Evolutionary conservation across 2,329 filamentous ascomycete genomes (phyloP).

Genomic region (Botryotinia narcissicola): DNA sequence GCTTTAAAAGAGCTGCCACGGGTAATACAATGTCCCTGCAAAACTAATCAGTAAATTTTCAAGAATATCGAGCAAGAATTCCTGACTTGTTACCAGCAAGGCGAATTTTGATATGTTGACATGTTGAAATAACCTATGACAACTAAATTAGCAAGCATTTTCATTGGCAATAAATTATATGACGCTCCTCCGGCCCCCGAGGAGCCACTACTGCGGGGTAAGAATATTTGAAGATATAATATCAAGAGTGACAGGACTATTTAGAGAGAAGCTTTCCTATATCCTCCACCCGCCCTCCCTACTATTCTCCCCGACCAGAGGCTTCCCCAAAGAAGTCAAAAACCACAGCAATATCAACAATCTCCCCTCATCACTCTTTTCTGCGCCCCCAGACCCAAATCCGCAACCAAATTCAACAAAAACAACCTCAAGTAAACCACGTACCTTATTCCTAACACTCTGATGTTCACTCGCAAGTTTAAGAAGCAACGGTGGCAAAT

Average conservation of each 20-base stretch:
- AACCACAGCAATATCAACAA: not conserved
- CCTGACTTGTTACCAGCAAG: conserved; percentile 39
- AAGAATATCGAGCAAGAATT: conserved; percentile 6
- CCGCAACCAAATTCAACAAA: not conserved
- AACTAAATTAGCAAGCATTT: conserved; percentile 20
- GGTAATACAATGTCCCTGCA: conserved; percentile 65
- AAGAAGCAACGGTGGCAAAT: conserved; percentile 76
- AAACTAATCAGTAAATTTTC: conserved; percentile 12
- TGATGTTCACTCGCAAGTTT: conserved; percentile 82
- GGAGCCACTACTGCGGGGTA: not conserved
- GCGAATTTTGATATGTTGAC: conserved; percentile 68
- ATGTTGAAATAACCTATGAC: conserved; percentile 60
- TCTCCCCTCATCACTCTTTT: not conserved
- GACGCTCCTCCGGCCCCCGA: not conserved
- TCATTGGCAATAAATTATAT: not conserved
- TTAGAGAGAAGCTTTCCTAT: not conserved
- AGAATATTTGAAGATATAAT: not conserved
- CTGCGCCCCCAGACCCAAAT: not conserved
- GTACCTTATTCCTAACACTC: conserved; percentile 74
- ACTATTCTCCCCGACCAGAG: not conserved
- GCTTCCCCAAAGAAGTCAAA: not conserved
- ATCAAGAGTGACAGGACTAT: not conserved
- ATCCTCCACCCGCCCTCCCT: not conserved
- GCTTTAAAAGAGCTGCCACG: conserved; percentile 77
- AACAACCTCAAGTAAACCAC: conserved; percentile 6